Base-by-base conservation (phyloP, 1,284 basidiomycete species). In the Marasmius fiardii region DNA sequence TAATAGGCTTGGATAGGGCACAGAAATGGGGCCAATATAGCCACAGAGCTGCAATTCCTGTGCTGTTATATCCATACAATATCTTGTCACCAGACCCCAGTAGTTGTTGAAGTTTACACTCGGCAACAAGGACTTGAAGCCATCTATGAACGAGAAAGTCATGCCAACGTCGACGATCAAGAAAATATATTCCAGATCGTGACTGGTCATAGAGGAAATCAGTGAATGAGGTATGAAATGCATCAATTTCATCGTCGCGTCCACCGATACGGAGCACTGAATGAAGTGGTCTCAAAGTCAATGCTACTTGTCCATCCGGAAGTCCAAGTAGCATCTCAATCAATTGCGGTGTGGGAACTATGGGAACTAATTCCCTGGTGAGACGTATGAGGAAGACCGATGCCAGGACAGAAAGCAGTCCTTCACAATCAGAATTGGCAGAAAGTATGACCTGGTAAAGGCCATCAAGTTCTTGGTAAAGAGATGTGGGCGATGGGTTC, bases 381-480 rank as follows among this genome's bases (percentile, higher is more conserved):
- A 20, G n/a, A 49, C 24, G 47, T 8, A 49, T n/a, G 10, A 45
- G 6, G 4, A 31, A 26, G n/a, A 49, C 33, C 4, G 47, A 23
- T 12, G n/a, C n/a, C 12, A 49, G 23, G 12, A 49, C 7, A n/a
- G n/a, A n/a, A n/a, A n/a, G n/a, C n/a, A n/a, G n/a, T n/a, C n/a
- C n/a, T n/a, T n/a, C n/a, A n/a, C n/a, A n/a, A n/a, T n/a, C n/a
- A n/a, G 24, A 24, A 24, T 52, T 41, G 12, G 35, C 10, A 26
- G 20, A 14, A 2, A 52, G 18, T 11, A 52, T n/a, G n/a, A n/a
- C n/a, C n/a, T n/a, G n/a, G n/a, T n/a, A n/a, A n/a, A n/a, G 37
- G 18, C n/a, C 39, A 71, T 64, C 62, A 68, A 58, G 70, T 26
- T 65, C 63, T 12, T 63, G 59, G 51, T 64, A 68, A 14, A 37